These are phyloP conservation scores for Metarhizium anisopliae DNA, from an alignment of 2,329 filamentous ascomycete species.

Conservation along the genomic window DNA sequence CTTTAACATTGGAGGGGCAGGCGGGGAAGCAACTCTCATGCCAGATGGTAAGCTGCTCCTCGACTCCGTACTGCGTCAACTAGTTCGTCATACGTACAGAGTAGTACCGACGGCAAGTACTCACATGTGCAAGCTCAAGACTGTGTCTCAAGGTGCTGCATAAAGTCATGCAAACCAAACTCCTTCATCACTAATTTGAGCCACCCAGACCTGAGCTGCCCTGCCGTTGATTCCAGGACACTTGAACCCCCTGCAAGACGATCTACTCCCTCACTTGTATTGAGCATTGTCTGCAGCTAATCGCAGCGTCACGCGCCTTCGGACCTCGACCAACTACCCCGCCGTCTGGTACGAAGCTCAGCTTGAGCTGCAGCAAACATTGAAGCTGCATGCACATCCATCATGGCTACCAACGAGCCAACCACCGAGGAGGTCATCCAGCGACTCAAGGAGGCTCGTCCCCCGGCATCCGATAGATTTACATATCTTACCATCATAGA, in stretches of 20 bases:
- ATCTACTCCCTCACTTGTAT: too few species aligned
- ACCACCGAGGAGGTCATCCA: constrained; percentile 31
- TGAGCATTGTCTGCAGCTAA: too few species aligned
- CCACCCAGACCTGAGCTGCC: too few species aligned
- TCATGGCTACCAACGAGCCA: constrained; percentile 16
- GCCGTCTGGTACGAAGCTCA: neutral
- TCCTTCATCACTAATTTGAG: too few species aligned
- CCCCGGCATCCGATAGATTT: constrained; percentile 53
- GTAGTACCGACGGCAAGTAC: too few species aligned
- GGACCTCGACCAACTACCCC: neutral
- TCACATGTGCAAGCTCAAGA: too few species aligned
- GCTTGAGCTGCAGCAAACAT: neutral
- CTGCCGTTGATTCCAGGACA: neutral
- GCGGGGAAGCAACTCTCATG: neutral
- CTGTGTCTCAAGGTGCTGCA: too few species aligned
- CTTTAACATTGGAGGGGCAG: neutral
- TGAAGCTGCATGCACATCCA: neutral
- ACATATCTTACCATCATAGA: constrained; percentile 74
- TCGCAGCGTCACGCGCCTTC: neutral
- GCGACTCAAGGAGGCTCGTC: constrained; percentile 39
- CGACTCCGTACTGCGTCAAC: too few species aligned
- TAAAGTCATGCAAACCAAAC: too few species aligned
- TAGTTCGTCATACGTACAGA: too few species aligned
- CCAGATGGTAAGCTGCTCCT: neutral
- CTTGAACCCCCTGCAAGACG: neutral